Evolutionary conservation across 2,329 filamentous ascomycete genomes (phyloP), one percentile per base, ranked within the genome.

Genomic region (Albifimbria verrucaria): DNA sequence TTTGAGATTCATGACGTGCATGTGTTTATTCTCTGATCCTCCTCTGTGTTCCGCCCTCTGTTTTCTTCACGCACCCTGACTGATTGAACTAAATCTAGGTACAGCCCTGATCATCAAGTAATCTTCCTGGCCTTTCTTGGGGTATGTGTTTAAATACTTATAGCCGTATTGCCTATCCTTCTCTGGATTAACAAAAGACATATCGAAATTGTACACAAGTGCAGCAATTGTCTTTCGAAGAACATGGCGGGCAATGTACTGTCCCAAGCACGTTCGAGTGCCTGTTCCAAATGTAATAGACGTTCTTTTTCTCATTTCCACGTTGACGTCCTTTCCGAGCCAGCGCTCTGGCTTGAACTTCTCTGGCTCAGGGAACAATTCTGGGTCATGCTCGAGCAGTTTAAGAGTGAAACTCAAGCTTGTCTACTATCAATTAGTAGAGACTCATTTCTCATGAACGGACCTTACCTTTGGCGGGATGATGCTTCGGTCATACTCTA

Each of bases 251-350:
- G 57, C 57, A 15, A 59, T 52, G 12, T 53, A 52, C 26, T 58
- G 56, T 2, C 57, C 57, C 20, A 59, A 28, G n/a, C 57, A 59
- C n/a, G 54, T 59, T 24, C 57, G 32, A 3, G 56, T 57, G 3
- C 56, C 57, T 1, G 56, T 59, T 5, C 57, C 57, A 43, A 59
- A 59, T 3, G 44, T 52, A 1, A 52, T 54, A 1, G 52, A 46
- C 6, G 21, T 4, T 12, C 22, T 24, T n/a, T 46, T 46, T 46
- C 15, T n/a, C 43, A 10, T 17, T 28, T 44, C 42, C 3, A 25
- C 28, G 24, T 28, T 53, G 2, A 17, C 17, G 18, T 47, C 43
- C 6, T 52, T 45, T 1, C 52, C 54, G 2, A 59, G 54, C 57
- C 57, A 59, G 11, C 57, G 50, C 4, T 59, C 49, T 1, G 56